Base-by-base conservation (phyloP, 306 rosid genomes). In the Acacia melanoxylon region DNA sequence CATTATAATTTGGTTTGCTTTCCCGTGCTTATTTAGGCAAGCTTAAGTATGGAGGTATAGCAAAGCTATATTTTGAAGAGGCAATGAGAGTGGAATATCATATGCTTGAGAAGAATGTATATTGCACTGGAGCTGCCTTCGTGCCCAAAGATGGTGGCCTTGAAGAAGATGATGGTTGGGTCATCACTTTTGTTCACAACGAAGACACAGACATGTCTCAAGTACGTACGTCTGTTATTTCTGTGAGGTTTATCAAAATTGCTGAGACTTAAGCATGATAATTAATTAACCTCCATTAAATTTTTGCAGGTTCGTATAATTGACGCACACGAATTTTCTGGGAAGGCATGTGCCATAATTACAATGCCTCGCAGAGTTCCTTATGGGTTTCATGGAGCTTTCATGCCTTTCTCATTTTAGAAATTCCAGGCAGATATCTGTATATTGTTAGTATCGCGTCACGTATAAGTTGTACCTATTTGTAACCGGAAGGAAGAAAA, bases 131-230 rank as follows among this genome's bases (percentile, higher is more conserved):
- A 48, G 78, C 91, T 71, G 76, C 91, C 0, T 94, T 94, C 88
- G 94, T 89, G 8, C 79, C 91, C 0, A 83, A 51, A 85, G 81
- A 80, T 56, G 82, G 72, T 54, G 91, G 88, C 27, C 3, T 70
- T 20, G 87, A 88, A 75, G 97, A 92, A 91, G 97, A 94, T 83
- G 96, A 91, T 45, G 97, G 92, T 76, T 94, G 93, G 97, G 79
- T 91, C 45, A 75, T 94, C 63, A 83, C 91, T 76, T 88, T 88
- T 88, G 93, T 91, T 84, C 98, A 94, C 85, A 90, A 86, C 37
- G 98, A 92, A 85, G 89, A 84, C 52, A 76, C 90, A 12, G 71
- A 67, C 77, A 65, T 6, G 7, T 31, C 70, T 31, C 42, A 65
- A 27, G 42, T 65, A 16, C 10, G 42, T 31, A 6, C 1, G 10